Evolutionary conservation across 257 asterid genomes (phyloP), one percentile per base, ranked within the genome.

Genomic region (Solanum rostratum): DNA sequence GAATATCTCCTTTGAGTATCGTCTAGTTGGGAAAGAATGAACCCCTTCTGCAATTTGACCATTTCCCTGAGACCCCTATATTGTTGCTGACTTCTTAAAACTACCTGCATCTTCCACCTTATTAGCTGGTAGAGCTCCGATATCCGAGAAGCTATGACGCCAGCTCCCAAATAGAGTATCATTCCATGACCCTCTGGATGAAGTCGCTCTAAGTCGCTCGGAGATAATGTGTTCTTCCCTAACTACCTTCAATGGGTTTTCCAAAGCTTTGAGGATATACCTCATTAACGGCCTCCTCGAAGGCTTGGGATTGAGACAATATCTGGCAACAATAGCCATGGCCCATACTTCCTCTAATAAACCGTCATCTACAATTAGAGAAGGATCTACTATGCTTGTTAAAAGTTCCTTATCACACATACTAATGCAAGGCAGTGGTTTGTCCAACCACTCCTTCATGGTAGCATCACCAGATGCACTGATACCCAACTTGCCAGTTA

Each of bases 301-400:
- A 46, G 99, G 97, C 88, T 91, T 93, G 10, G 99, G 97, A 82
- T 97, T 95, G 18, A 97, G 97, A 88, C 99, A 97, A 5, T 98
- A 97, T 60, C 94, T 87, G 1, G 99, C 98, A 2, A 97, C 93
- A 14, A 95, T 89, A 0, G 98, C 96, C 98, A 97, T 91, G 49
- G 99, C 99, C 99, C 99, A 97, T 49, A 94, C 99, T 90, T 97
- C 98, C 89, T 97, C 97, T 2, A 95, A 88, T 29, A 97, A 93
- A 84, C 95, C 97, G 74, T 95, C 99, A 22, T 94, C 96, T 79
- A 97, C 86, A 55, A 95, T 88, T 80, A 97, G 85, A 5, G 97
- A 93, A 2, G 97, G 97, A 85, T 97, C 98, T 14, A 95, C 86
- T 18, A 97, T 97, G 87, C 89, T 95, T 65, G 97, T 93, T 84